Percentiles rank a stretch among this genome's conserved stretches.
These are phyloP conservation scores for Podila minutissima DNA, from an alignment of 192 early-diverging fungal species.

Conservation along the genomic window DNA sequence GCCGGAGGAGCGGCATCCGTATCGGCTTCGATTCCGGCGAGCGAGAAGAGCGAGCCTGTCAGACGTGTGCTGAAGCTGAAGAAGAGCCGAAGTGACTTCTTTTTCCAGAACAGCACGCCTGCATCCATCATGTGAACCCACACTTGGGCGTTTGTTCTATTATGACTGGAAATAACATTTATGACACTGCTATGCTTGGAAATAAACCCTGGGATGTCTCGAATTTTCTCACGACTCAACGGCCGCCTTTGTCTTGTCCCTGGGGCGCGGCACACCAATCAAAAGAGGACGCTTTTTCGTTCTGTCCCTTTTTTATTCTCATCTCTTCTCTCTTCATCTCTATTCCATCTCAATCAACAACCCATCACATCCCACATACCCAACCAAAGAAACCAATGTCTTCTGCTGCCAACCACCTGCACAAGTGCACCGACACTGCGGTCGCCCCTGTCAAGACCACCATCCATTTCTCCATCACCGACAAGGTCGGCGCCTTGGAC, in stretches of 20 bases:
- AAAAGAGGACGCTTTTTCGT: background rate
- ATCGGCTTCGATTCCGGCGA: background rate
- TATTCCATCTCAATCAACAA: background rate
- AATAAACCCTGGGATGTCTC: too few relatives aligned
- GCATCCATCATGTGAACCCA: conserved; percentile 30
- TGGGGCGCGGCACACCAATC: too few relatives aligned
- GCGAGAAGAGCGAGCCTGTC: conserved; percentile 1
- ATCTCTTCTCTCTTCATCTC: background rate
- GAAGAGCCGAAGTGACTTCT: conserved; percentile 49
- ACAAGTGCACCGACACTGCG: conserved; percentile 31
- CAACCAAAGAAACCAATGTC: conserved; percentile 21
- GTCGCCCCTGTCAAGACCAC: conserved; percentile 60
- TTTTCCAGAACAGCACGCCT: conserved; percentile 47
- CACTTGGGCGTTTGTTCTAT: too few relatives aligned
- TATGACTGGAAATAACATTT: background rate
- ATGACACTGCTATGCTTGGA: background rate
- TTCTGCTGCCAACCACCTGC: conserved; percentile 27
- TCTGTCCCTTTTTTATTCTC: background rate
- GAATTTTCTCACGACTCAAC: too few relatives aligned
- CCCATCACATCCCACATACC: background rate
- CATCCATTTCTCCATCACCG: conserved; percentile 82
- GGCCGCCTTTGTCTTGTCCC: too few relatives aligned
- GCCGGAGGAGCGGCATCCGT: background rate
- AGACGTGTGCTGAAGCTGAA: conserved; percentile 16
- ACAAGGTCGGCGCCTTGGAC: conserved; percentile 88